These are phyloP conservation scores for Porodaedalea pini DNA, from an alignment of 1,284 basidiomycete species.

Conservation along the genomic window DNA sequence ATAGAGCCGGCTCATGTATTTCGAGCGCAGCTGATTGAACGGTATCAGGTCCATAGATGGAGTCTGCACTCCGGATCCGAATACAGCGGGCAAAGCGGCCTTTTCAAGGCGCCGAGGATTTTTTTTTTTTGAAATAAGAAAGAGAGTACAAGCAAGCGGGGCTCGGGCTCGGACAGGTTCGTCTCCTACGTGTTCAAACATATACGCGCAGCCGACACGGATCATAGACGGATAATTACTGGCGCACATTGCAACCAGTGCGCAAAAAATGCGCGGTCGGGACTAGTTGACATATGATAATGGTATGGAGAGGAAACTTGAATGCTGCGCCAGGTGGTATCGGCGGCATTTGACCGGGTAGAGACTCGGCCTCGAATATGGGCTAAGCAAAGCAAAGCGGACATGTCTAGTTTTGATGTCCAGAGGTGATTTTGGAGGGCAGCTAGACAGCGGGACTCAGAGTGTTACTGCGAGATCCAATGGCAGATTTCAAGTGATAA, in stretches of 20 bases:
- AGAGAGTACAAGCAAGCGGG: background rate
- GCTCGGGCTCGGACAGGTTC: background rate
- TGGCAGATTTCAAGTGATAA: background rate
- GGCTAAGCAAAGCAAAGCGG: background rate
- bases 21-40: background rate
- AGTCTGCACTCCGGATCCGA: background rate
- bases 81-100: background rate
- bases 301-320: background rate
- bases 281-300: background rate
- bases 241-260: no score
- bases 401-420: constrained; percentile 2
- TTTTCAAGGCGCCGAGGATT: background rate
- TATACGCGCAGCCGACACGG: no score
- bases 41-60: background rate
- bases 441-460: background rate
- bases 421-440: background rate
- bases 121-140: background rate
- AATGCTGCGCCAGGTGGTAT: background rate
- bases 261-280: background rate
- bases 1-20: background rate
- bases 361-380: background rate
- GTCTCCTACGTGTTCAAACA: no score
- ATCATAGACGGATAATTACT: no score
- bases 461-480: background rate
- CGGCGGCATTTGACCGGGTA: background rate